These are phyloP conservation scores for Phyllosticta citrichinensis DNA, from an alignment of 2,329 filamentous ascomycete genomes.

Conservation along the genomic window DNA sequence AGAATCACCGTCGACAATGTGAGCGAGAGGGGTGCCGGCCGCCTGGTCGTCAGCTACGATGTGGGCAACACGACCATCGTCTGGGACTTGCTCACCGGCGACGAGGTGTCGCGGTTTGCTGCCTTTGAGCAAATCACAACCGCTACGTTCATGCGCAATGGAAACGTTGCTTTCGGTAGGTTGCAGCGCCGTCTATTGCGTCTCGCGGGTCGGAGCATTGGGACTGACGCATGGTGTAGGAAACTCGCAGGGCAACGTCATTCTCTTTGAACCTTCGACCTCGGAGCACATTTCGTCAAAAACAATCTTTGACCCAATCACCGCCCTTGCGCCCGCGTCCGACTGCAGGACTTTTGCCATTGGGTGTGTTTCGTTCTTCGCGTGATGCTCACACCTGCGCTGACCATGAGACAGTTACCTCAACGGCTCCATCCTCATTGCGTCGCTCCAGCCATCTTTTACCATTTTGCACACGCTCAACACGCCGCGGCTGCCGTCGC, in stretches of 20 bases:
- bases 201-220: background rate
- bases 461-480: conserved; percentile 89
- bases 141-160: conserved; percentile 92
- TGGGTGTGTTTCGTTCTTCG: conserved; percentile 50
- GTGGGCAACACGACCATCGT: conserved; percentile 84
- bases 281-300: conserved; percentile 85
- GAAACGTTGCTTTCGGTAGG: conserved; percentile 92
- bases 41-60: conserved; percentile 89
- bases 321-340: conserved; percentile 76
- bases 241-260: conserved; percentile 84
- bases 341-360: conserved; percentile 95
- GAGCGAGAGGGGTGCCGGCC: conserved; percentile 74
- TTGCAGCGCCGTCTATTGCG: background rate
- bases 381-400: background rate
- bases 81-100: conserved; percentile 89
- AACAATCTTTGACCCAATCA: conserved; percentile 91
- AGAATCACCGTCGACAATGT: conserved; percentile 84
- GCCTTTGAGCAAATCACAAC: conserved; percentile 80
- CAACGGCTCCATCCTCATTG: conserved; percentile 88
- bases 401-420: conserved; percentile 56
- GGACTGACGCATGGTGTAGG: conserved; percentile 42
- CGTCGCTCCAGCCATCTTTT: conserved; percentile 80
- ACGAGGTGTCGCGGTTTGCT: conserved; percentile 82
- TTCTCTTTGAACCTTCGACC: conserved; percentile 85
- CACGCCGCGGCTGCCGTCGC: conserved; percentile 72